These are phyloP conservation scores for Neurospora cerealis DNA, from an alignment of 495 filamentous ascomycete genomes.

Conservation along the genomic window DNA sequence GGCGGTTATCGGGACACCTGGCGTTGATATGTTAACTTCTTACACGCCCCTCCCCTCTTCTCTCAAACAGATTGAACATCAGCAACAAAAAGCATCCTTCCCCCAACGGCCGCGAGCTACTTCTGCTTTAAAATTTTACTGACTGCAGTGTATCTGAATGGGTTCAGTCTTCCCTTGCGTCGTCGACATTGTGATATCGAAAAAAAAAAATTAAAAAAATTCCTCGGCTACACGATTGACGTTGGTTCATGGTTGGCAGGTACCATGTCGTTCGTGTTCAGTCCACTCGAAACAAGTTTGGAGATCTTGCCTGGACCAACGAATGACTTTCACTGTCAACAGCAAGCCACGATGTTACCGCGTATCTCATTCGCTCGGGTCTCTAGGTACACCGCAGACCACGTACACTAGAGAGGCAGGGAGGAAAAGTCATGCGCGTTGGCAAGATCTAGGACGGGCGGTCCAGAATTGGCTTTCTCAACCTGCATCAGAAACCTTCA, in stretches of 20 bases:
- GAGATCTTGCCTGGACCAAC: neutral
- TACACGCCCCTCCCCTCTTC: neutral
- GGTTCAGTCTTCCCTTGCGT: neutral
- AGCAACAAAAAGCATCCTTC: neutral
- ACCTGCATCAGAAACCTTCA: neutral
- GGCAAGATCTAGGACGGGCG: neutral
- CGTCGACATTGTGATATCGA: neutral
- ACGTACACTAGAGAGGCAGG: neutral
- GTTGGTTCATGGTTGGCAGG: neutral
- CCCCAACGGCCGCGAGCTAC: neutral
- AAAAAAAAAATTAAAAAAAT: too few relatives aligned
- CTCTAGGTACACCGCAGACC: neutral
- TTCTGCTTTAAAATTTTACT: neutral
- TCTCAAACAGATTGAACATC: neutral
- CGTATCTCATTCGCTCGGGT: neutral
- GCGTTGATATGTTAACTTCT: neutral
- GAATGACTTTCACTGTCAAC: neutral
- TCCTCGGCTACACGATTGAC: neutral
- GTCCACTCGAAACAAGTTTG: neutral
- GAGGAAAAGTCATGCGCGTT: neutral
- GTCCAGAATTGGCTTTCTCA: neutral
- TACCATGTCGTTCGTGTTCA: neutral
- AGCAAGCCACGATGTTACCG: neutral
- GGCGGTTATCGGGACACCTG: neutral
- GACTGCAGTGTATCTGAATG: neutral